A percentile compares a stretch with the other conserved stretches of the same genome.
Evolutionary conservation across 2,329 filamentous ascomycete species (phyloP).

Genomic region (Aureobasidium subglaciale): DNA sequence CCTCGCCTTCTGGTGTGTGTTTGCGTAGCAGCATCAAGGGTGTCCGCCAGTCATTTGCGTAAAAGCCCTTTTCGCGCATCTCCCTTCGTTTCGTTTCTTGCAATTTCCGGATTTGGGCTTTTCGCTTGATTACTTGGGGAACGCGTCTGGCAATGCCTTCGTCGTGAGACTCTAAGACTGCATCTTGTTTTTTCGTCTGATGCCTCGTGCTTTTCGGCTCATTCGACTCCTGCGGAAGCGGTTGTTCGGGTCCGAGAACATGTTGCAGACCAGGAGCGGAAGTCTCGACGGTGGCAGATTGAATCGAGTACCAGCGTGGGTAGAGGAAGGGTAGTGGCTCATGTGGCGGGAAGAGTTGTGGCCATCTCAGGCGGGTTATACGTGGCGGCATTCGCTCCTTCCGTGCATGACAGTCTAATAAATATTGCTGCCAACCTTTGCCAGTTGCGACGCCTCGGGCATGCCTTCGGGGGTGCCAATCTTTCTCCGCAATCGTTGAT

Average conservation of each 20-base stretch:
- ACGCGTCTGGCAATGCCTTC: background rate
- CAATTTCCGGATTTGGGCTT: background rate
- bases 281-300: background rate
- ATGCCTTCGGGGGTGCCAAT: background rate
- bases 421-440: background rate
- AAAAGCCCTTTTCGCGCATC: background rate
- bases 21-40: background rate
- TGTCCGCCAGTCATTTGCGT: constrained; percentile 8
- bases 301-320: constrained; percentile 3
- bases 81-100: background rate
- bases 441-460: too few relatives aligned
- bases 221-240: too few relatives aligned
- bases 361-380: constrained; percentile 4
- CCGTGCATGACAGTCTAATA: background rate
- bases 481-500: background rate
- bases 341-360: background rate
- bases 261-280: too few relatives aligned
- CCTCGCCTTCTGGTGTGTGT: background rate
- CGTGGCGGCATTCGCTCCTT: constrained; percentile 13
- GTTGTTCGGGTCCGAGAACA: too few relatives aligned
- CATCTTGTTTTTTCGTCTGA: too few relatives aligned
- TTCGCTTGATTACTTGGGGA: background rate
- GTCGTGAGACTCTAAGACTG: background rate
- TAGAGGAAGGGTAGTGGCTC: background rate
- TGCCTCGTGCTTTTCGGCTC: too few relatives aligned